Evolutionary conservation across 495 filamentous ascomycete species (phyloP), one percentile per base, ranked within the genome.

Genomic region (Platismatia glauca): DNA sequence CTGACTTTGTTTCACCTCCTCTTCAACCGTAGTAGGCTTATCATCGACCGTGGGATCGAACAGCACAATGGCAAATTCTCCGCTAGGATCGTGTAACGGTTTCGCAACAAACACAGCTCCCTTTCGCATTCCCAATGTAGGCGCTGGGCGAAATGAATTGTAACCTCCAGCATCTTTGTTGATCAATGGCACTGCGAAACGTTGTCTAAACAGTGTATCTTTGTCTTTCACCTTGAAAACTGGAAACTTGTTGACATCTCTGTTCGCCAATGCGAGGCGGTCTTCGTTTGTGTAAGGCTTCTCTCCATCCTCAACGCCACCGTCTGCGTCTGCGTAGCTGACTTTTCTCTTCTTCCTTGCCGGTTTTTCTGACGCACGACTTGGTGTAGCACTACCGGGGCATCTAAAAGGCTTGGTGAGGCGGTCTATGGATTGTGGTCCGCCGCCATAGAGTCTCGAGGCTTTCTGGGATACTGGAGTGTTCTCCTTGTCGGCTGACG

Each of bases 21-120:
- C 79, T 43, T 78, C 75, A 1, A 71, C 71, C 31, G 77, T 73
- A 18, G 79, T 76, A 4, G 78, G 73, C 46, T 77, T 79, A 69
- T 92, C 91, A 69, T 99, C 94, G 41, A 97, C 76, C 0, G 94
- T 99, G 18, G 94, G 94, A 70, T 99, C 94, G 67, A 95, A 92
- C 13, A 99, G 75, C 8, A 99, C 94, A 68, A 99, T 97, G 1
- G 94, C 88, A 74, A 97, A 95, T 69, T 99, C 95, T 61, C 89
- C 95, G 70, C 87, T 89, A 0, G 94, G 94, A 68, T 99, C 94
- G 71, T 99, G 95, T 60, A 99, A 72, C 46, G 94, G 88, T 67
- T 89, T 95, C 27, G 91, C 90, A 16, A 96, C 81, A 72, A 97
- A 97, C 8, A 85, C 82, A 3, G 88, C 86, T 15, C 93, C 91